A percentile compares a stretch with the other conserved stretches of the same genome.
These are phyloP conservation scores for Aspergillus diversus DNA, from an alignment of 495 filamentous ascomycete species.

Conservation along the genomic window DNA sequence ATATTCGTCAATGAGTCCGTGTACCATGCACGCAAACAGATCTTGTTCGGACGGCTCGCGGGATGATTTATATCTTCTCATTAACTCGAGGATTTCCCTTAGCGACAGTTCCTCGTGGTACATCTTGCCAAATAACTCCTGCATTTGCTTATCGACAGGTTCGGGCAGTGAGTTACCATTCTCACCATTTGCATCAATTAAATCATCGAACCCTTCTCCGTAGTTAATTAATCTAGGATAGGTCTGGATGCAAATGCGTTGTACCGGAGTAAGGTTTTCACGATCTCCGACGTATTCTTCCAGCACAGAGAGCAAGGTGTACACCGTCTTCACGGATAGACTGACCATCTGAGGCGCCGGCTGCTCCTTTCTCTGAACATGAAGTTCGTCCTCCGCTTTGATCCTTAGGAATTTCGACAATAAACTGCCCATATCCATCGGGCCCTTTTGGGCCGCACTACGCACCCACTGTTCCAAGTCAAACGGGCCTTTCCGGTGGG, in stretches of 20 bases:
- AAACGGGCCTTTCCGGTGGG: conserved; percentile 79
- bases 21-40: conserved; percentile 97
- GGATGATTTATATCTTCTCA: conserved; percentile 84
- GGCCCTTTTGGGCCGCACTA: conserved; percentile 59
- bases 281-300: conserved; percentile 64
- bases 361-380: conserved; percentile 66
- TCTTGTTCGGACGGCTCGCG: conserved; percentile 84
- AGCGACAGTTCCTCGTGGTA: conserved; percentile 86
- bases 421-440: conserved; percentile 62
- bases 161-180: conserved; percentile 76
- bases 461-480: conserved; percentile 83
- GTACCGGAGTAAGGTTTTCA: conserved; percentile 64
- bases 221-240: conserved; percentile 98
- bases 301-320: conserved; percentile 75
- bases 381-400: conserved; percentile 81
- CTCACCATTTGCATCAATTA: conserved; percentile 82
- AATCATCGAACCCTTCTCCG: conserved; percentile 85
- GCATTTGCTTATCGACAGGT: conserved; percentile 87
- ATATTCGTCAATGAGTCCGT: conserved; percentile 97
- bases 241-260: conserved; percentile 85
- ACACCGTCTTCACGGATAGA: conserved; percentile 82
- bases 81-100: conserved; percentile 74
- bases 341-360: conserved; percentile 65
- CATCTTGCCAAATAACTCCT: conserved; percentile 95
- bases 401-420: conserved; percentile 75